Conservation (phyloP, 2,329 filamentous ascomycete genomes). For the Venturia effusa region DNA sequence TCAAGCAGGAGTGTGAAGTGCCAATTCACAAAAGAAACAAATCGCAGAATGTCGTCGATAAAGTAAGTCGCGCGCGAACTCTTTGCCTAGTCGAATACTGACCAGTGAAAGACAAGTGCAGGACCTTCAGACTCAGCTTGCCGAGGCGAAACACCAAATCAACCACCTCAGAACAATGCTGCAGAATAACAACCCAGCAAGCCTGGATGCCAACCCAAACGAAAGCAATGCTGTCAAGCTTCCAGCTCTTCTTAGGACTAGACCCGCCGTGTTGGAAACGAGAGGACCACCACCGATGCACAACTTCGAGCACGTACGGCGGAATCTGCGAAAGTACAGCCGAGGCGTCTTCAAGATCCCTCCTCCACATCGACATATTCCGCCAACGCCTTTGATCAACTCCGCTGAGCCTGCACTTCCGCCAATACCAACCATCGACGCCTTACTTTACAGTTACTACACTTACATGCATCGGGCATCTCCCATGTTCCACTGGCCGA, state of each 20-base stretch:
- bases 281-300: conserved; percentile 51
- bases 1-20: conserved; percentile 94
- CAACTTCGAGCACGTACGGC: conserved; percentile 60
- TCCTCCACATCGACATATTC: conserved; percentile 50
- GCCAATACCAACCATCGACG: conserved; percentile 56
- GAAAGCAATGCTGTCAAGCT: conserved; percentile 17
- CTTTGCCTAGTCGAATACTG: conserved; percentile 2
- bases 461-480: conserved; percentile 67
- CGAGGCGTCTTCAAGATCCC: conserved; percentile 74
- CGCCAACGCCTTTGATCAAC: conserved; percentile 28
- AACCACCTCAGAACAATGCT: conserved; percentile 58
- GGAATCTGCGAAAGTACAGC: conserved; percentile 61
- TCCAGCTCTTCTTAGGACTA: conserved; percentile 8
- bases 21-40: conserved; percentile 98
- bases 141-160: conserved; percentile 70
- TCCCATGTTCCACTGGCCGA: conserved; percentile 81
- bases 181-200: conserved; percentile 35
- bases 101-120: conserved; percentile 60
- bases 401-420: conserved; percentile 49
- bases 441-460: conserved; percentile 65
- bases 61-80: conserved; percentile 45
- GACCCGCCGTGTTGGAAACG: conserved; percentile 38
- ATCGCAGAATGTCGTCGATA: conserved; percentile 96
- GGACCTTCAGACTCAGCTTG: conserved; percentile 86
- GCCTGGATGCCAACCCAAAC: conserved; percentile 34